A percentile compares a stretch with the other conserved stretches of the same genome.
These are phyloP conservation scores for Trametes polyzona DNA, from an alignment of 1,284 basidiomycete genomes.

Conservation along the genomic window DNA sequence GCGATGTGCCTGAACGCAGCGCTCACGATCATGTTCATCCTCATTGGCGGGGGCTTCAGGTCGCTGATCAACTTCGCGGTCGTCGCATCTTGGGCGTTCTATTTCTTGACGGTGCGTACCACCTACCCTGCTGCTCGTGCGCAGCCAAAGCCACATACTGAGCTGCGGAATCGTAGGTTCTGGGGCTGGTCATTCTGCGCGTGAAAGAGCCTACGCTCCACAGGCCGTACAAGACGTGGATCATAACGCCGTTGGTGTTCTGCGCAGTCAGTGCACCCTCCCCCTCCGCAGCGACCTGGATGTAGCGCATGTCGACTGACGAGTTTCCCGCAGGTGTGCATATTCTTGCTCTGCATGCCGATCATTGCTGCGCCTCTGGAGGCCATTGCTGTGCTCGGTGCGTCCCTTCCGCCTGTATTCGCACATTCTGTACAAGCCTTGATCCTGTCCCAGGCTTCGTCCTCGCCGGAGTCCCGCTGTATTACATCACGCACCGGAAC, in stretches of 20 bases:
- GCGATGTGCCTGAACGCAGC: constrained; percentile 79
- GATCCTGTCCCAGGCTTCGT: constrained; percentile 56
- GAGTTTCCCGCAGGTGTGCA: constrained; percentile 76
- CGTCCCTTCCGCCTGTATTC: constrained; percentile 30
- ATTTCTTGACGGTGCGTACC: constrained; percentile 79
- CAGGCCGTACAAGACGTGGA: constrained; percentile 90
- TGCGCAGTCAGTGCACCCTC: constrained; percentile 69
- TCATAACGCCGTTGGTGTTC: constrained; percentile 89
- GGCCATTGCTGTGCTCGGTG: constrained; percentile 85
- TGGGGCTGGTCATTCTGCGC: constrained; percentile 87
- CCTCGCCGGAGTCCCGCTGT: constrained; percentile 79
- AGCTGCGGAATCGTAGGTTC: constrained; percentile 53
- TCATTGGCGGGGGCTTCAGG: constrained; percentile 87
- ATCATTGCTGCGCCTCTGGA: constrained; percentile 92
- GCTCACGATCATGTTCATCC: constrained; percentile 78
- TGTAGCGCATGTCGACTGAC: too few species aligned
- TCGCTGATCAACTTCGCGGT: constrained; percentile 89
- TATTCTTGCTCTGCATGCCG: constrained; percentile 95
- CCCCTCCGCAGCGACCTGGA: too few species aligned
- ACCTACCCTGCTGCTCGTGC: not conserved
- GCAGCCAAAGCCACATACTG: not conserved
- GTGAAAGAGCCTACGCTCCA: constrained; percentile 91
- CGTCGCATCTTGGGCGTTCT: constrained; percentile 90
- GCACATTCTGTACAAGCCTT: not conserved
- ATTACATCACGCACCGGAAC: constrained; percentile 74